Base-by-base conservation (phyloP, 2,329 filamentous ascomycete species). In the Aureobasidium mangrovei region DNA sequence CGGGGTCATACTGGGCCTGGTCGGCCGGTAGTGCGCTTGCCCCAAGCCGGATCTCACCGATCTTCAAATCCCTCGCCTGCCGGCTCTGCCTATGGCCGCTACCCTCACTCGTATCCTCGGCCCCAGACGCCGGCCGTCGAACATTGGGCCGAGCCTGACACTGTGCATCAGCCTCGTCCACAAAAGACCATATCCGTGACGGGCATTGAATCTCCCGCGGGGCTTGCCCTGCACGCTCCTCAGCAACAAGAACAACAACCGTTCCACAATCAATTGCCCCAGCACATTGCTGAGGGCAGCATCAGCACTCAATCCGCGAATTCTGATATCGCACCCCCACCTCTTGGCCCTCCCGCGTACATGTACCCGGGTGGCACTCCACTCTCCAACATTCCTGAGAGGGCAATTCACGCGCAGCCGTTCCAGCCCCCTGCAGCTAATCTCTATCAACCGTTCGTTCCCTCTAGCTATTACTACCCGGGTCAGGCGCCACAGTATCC, bases 131-230 rank as follows among this genome's bases (percentile, higher is more conserved):
- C 78, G 7, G 69, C 76, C 1, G 81, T 76, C 66, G 81, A 83
- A 65, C 82, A 79, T 60, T 82, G 80, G 61, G 76, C 78, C 42
- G 74, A 73, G 18, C 76, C 78, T 40, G 77, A 83, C 18, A 80
- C 89, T 0, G 95, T 97, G 83, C 88, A 97, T 67, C 93, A 97
- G 67, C 93, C 93, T 55, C 85, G 88, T 51, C 91, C 93, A 7
- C 91, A 97, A 69, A 97, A 97, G 75, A 79, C 90, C 4, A 88
- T 97, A 32, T 96, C 91, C 7, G 83, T 97, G 56, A 88, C 89
- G 55, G 90, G 89, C 63, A 95, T 97, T 61, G 93, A 97, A 69
- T 87, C 87, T 6, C 89, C 91, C 3, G 49, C 49, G 3, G 77
- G 76, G 61, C 73, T 82, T 70, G 74, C 75, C 29, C 75, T 78